Evolutionary conservation across 352 stramenopile genomes (phyloP), one percentile per base, ranked within the genome.

Genomic region (Pythium folliculosum): DNA sequence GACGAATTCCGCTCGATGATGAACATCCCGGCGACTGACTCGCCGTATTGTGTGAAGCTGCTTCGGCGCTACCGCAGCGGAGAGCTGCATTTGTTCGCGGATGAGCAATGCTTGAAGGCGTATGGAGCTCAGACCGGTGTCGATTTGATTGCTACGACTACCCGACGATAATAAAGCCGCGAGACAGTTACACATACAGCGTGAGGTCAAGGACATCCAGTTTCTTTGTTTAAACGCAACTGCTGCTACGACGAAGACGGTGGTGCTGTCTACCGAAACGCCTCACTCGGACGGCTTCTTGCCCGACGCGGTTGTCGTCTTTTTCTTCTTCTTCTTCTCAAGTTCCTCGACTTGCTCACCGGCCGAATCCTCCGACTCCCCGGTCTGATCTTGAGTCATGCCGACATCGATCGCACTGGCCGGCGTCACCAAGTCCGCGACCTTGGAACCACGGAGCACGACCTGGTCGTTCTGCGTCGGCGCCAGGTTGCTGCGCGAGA

Each of bases 401-500:
- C 49, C 56, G 3, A 65, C 53, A 14, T 38, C 9, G 17, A 70
- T 50, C 32, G 40, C 32, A 3, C 27, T 35, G 12, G 67, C 60
- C 17, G 60, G 67, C 7, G 44, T 23, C 10, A 69, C n/a, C 2
- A 32, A 40, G 16, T 62, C 56, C 13, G 67, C 67, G 32, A 73
- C 55, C 56, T 69, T 73, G 27, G 67, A 49, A 6, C 56, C 61
- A 25, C 66, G 27, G 37, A 73, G 55, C 48, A 53, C 56, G 30
- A 73, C 44, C 30, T 68, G 61, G 62, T 74, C 68, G 52, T 74
- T 70, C 51, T 60, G 40, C 12, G 68, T 65, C 16, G 68, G 68
- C 51, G 27, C 27, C 21, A 74, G 16, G 30, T 23, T 22, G n/a
- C 40, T 67, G n/a, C 58, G 49, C 3, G 49, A 22, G 30, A 74